phyloP scores from a whole-genome alignment of 148 eudicot species.

The Talinum fruticosum region DNA sequence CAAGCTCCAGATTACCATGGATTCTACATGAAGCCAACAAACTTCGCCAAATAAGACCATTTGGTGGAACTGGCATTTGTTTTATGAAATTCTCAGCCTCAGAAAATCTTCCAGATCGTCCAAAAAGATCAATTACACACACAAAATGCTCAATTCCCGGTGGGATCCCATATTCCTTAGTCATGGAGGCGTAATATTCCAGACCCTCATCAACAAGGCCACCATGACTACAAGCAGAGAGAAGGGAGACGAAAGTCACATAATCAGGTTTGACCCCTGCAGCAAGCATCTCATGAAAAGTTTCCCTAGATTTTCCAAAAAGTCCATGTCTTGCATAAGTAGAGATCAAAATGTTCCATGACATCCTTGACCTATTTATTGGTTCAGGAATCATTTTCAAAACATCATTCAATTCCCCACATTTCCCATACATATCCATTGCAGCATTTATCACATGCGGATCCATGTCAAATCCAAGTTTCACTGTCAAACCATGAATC shows the following conservation, averaged over 20 bases:
- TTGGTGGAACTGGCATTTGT: constrained; percentile 70
- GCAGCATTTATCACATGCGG: constrained; percentile 48
- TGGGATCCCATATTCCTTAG: constrained; percentile 51
- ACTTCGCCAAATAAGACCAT: constrained; percentile 65
- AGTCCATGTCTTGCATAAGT: constrained; percentile 63
- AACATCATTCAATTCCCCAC: constrained; percentile 63
- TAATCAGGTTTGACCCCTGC: constrained; percentile 53
- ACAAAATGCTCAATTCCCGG: constrained; percentile 76
- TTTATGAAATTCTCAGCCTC: constrained; percentile 61
- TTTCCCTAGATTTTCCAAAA: constrained; percentile 50
- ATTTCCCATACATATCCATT: constrained; percentile 87
- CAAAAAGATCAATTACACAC: constrained; percentile 70
- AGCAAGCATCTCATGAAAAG: constrained; percentile 56
- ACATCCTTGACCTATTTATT: constrained; percentile 40
- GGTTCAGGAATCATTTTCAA: constrained; percentile 59
- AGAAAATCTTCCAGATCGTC: constrained; percentile 60
- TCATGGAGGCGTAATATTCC: constrained; percentile 50
- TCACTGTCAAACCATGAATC: constrained; percentile 56
- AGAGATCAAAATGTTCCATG: constrained; percentile 79
- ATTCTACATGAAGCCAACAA: constrained; percentile 63
- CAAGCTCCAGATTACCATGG: constrained; percentile 61
- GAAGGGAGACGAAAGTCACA: constrained; percentile 78
- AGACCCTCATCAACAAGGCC: constrained; percentile 81
- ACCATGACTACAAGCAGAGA: constrained; percentile 79
- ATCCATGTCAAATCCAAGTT: constrained; percentile 49